Conservation (phyloP, 495 filamentous ascomycete species). For the Xylaria grammica region DNA sequence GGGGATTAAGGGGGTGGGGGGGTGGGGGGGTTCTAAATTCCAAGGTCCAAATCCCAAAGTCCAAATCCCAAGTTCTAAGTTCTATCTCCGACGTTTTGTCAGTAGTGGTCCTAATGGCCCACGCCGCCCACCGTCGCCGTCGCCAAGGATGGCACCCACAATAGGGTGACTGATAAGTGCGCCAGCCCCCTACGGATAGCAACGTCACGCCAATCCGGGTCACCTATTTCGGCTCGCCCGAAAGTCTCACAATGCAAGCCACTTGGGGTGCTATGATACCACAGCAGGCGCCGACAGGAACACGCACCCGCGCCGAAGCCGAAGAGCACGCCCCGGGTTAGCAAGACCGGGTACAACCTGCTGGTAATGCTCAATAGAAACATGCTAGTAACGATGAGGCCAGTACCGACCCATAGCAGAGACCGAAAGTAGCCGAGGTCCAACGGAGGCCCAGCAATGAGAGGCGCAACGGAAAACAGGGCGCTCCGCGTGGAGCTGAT, state of each 20-base stretch:
- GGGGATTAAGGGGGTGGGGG: no score
- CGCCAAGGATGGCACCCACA: constrained; percentile 61
- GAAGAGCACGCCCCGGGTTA: constrained; percentile 61
- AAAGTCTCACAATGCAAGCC: constrained; percentile 63
- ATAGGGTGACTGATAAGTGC: constrained; percentile 69
- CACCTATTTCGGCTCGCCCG: constrained; percentile 64
- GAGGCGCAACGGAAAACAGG: constrained; percentile 55
- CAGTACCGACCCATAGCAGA: constrained; percentile 19
- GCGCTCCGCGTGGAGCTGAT: constrained; percentile 58
- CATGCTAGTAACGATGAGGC: constrained; percentile 26
- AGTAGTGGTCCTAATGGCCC: no score
- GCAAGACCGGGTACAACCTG: constrained; percentile 54
- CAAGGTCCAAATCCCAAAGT: no score
- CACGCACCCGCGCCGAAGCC: constrained; percentile 63
- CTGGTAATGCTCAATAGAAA: constrained; percentile 25
- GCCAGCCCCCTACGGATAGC: constrained; percentile 57
- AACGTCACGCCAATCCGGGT: constrained; percentile 73
- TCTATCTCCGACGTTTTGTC: no score
- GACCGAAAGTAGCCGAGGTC: constrained; percentile 59
- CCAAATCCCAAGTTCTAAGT: no score
- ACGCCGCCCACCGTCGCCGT: background rate
- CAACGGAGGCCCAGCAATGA: constrained; percentile 57
- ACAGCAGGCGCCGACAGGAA: constrained; percentile 68
- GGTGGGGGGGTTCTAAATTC: no score
- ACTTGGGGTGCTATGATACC: constrained; percentile 70